A percentile compares a stretch with the other conserved stretches of the same genome.
phyloP scores from a whole-genome alignment of 495 filamentous ascomycete genomes.

The Monascus purpureus region DNA sequence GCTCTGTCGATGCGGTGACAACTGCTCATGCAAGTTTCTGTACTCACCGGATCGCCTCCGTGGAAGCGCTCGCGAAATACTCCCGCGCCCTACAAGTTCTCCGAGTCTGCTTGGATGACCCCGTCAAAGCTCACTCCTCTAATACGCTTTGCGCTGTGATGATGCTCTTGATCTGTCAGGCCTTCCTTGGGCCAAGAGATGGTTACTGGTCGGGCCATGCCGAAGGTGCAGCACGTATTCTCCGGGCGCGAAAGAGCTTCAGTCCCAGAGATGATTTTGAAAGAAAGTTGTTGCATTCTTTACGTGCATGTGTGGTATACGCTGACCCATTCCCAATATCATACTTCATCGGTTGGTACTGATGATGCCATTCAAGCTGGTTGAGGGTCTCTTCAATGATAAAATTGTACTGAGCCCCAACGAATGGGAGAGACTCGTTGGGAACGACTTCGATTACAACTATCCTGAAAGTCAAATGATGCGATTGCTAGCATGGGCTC shows the following conservation, averaged over 20 bases:
- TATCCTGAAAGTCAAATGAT: constrained; percentile 20
- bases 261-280: constrained; percentile 24
- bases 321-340: background rate
- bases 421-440: constrained; percentile 25
- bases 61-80: constrained; percentile 20
- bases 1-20: constrained; percentile 21
- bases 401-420: constrained; percentile 17
- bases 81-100: constrained; percentile 21
- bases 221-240: constrained; percentile 25
- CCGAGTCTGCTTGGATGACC: constrained; percentile 22
- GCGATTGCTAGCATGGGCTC: constrained; percentile 12
- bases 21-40: constrained; percentile 19
- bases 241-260: constrained; percentile 20
- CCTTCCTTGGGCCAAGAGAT: constrained; percentile 9
- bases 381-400: constrained; percentile 26
- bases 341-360: constrained; percentile 1
- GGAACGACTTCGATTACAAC: constrained; percentile 12
- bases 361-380: constrained; percentile 14
- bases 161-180: constrained; percentile 25
- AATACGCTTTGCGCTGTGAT: constrained; percentile 33
- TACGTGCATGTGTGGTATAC: constrained; percentile 28
- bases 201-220: constrained; percentile 19
- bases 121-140: constrained; percentile 16
- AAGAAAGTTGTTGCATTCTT: constrained; percentile 17
- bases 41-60: constrained; percentile 3